Conservation (phyloP, 106 monocot genomes). For the Acorus calamus region DNA sequence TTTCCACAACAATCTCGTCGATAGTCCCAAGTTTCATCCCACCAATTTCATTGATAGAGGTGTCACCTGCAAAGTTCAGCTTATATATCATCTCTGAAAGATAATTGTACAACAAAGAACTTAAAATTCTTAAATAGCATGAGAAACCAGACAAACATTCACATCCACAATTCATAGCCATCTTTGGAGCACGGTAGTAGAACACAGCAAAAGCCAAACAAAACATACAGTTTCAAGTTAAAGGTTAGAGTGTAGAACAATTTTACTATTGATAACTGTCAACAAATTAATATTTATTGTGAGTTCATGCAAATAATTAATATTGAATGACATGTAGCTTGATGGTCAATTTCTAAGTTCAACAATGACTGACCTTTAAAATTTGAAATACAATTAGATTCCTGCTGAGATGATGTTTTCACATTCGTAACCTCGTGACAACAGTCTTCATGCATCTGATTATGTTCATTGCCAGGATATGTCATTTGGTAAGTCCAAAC, state of each 20-base stretch:
- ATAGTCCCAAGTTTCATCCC: background rate
- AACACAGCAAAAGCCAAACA: no score
- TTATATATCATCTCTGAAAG: background rate
- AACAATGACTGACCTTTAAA: constrained; percentile 43
- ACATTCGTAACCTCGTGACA: constrained; percentile 28
- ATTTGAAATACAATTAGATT: constrained; percentile 28
- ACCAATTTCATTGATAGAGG: background rate
- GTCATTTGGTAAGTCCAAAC: constrained; percentile 47
- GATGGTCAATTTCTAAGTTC: background rate
- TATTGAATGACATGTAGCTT: no score
- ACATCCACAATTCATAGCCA: no score
- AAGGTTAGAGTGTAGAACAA: no score
- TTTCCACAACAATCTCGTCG: background rate
- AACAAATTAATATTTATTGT: no score
- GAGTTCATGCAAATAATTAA: no score
- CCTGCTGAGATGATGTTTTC: constrained; percentile 21
- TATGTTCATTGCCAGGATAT: constrained; percentile 34
- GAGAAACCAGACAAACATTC: no score
- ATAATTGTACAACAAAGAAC: no score
- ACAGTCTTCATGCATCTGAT: constrained; percentile 38
- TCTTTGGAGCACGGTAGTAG: no score
- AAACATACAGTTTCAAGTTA: no score
- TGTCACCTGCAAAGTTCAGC: constrained; percentile 9
- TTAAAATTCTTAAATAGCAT: no score
- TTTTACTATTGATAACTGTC: no score